These are phyloP conservation scores for Carpinus fangiana DNA, from an alignment of 306 rosid species.

Conservation along the genomic window DNA sequence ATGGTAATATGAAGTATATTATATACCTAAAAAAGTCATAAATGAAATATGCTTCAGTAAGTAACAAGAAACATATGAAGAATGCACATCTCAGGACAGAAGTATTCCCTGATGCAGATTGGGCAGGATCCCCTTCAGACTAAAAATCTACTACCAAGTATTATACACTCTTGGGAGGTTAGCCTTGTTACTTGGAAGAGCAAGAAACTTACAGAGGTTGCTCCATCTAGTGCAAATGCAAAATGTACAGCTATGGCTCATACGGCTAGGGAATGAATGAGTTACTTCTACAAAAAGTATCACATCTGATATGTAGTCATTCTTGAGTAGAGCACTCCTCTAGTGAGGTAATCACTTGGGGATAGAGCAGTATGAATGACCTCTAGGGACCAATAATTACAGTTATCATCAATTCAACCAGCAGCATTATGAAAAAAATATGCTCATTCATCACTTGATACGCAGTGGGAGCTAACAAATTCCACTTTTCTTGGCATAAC, in stretches of 20 bases:
- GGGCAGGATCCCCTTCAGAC: too few relatives aligned
- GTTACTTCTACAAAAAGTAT: not conserved
- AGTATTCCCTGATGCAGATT: too few relatives aligned
- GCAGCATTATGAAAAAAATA: not conserved
- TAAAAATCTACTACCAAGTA: too few relatives aligned
- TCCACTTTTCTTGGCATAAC: not conserved
- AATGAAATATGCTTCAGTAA: conserved; percentile 3
- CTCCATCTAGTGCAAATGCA: too few relatives aligned
- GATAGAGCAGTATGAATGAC: not conserved
- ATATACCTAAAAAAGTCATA: not conserved
- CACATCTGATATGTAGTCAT: conserved; percentile 1
- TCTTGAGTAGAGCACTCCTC: not conserved
- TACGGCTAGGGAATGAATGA: not conserved
- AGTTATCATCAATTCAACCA: not conserved
- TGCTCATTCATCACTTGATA: not conserved
- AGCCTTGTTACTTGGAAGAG: too few relatives aligned
- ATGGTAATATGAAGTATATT: not conserved
- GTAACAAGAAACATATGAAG: not conserved
- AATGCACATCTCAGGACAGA: too few relatives aligned
- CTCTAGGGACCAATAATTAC: not conserved
- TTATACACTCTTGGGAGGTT: too few relatives aligned
- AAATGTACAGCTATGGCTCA: too few relatives aligned
- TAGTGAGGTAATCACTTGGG: not conserved
- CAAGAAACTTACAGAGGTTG: too few relatives aligned
- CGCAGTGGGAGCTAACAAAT: not conserved